A percentile compares a stretch with the other conserved stretches of the same genome.
These are phyloP conservation scores for Apiospora aurea DNA, from an alignment of 2,329 filamentous ascomycete genomes.

Conservation along the genomic window DNA sequence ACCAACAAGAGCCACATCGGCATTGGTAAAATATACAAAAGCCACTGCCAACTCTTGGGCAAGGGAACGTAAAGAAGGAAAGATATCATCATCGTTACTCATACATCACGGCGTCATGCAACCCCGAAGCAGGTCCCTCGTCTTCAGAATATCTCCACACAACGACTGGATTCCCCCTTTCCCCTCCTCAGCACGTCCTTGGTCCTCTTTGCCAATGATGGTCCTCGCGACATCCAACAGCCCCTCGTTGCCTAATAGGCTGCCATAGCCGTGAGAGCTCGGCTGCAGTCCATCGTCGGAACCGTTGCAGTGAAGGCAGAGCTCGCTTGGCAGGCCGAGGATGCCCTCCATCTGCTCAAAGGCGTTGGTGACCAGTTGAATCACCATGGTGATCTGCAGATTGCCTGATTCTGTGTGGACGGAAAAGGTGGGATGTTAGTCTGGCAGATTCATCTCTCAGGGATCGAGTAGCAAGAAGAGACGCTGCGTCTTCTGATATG, in stretches of 20 bases:
- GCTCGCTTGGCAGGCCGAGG: conserved; percentile 11
- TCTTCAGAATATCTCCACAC: not conserved
- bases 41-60: too few relatives aligned
- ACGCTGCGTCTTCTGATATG: not conserved
- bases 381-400: conserved; percentile 21
- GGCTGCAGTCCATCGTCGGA: not conserved
- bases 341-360: conserved; percentile 16
- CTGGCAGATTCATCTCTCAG: not conserved
- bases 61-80: too few relatives aligned
- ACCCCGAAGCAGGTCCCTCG: not conserved
- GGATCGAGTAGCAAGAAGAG: not conserved
- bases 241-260: not conserved
- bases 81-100: not conserved
- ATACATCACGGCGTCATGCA: not conserved
- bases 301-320: not conserved
- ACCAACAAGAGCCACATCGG: not conserved
- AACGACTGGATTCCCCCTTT: conserved; percentile 8
- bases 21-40: not conserved
- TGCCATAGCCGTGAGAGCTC: not conserved
- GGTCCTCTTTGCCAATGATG: not conserved
- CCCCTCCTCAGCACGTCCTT: not conserved
- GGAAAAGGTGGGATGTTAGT: not conserved
- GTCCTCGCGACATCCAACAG: conserved; percentile 7
- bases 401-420: conserved; percentile 15
- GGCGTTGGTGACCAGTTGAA: not conserved